Base-by-base conservation (phyloP, 495 filamentous ascomycete genomes). In the Podospora didyma region DNA sequence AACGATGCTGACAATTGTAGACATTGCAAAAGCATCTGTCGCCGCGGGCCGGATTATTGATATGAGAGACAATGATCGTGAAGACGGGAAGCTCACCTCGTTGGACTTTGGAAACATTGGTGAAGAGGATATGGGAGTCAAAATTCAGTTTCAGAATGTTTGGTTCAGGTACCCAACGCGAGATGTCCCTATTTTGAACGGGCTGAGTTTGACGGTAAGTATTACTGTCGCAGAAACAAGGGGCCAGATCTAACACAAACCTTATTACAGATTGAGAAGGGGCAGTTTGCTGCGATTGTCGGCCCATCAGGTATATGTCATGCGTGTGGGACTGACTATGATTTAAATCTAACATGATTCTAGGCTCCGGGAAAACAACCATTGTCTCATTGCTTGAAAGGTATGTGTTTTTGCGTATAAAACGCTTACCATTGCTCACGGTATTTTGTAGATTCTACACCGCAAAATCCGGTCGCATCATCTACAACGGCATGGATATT, bases 361-460 rank as follows among this genome's bases (percentile, higher is more conserved):
- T 72, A 49, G 89, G 89, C 35, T 89, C 80, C 49, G 89, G 89
- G 0, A 93, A 93, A 65, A 87, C 82, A 4, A 90, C 85, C 3
- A 70, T 88, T 14, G 79, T 90, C 24, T 84, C 83, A 7, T 67
- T 90, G 0, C 70, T 90, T 1, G 85, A 88, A 69, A 65, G 74
- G 67, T 74, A 49, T 52, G 64, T 51, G 10, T 9, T 9, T 4
- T 39, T 7, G 20, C 12, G 17, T 31, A 14, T 28, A 4, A 9
- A 31, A 9, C 34, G 22, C 16, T 21, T 28, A 39, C 21, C n/a
- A 14, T 31, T 1, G 31, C 20, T n/a, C 11, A 37, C 41, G 49
- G 16, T 20, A 41, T 26, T 11, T 28, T 39, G 16, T 55, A 78
- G 78, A 20, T 85, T 88, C 61, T 88, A 87, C 65, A 67, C 78